Evolutionary conservation across 139 green algal genomes (phyloP), one percentile per base, ranked within the genome.

Genomic region (Tetradesmus obliquus): DNA sequence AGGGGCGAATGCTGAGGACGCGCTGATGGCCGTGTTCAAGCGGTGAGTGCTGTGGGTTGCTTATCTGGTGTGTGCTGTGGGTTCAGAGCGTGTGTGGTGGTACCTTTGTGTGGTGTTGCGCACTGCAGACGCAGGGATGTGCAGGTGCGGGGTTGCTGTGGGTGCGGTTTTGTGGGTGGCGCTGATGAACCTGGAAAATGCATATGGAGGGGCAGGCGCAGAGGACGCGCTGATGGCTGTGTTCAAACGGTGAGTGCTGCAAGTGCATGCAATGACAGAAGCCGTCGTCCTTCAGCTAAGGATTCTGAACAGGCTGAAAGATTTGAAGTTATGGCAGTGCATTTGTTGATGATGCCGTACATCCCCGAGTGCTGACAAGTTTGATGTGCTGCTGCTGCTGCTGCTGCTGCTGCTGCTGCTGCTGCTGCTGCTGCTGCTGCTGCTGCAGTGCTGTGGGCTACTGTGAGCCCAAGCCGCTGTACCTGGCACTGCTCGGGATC

Each of bases 141-240:
- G 32, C 32, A 45, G 32, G 32, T 45, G 32, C 32, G 32, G 32
- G 32, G 32, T 45, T 45, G 32, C 32, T 45, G 32, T n/a, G 32
- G 32, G 32, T 45, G 32, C 32, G 32, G 32, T 45, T 45, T 0
- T 45, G 32, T 45, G 32, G 98, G 94, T 98, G 82, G 98, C 98
- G 17, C 97, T 93, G 85, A 93, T 99, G 5, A 99, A 99, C 93
- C 89, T 99, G 87, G 98, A 99, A 93, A 98, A 97, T 79, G 89
- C 93, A 32, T 96, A 98, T 84, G 98, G 98, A 45, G 84, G 90
- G 24, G 95, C 96, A 1, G 86, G 83, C 0, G 93, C 92, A 17
- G 96, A 97, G 88, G 97, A 98, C 79, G 95, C 96, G 6, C 93
- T 97, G 17, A 94, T 96, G 93, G 90, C 57, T 79, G 91, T 98